Base-by-base conservation (phyloP, 2,329 filamentous ascomycete genomes). In the Ascomycota sp. region DNA sequence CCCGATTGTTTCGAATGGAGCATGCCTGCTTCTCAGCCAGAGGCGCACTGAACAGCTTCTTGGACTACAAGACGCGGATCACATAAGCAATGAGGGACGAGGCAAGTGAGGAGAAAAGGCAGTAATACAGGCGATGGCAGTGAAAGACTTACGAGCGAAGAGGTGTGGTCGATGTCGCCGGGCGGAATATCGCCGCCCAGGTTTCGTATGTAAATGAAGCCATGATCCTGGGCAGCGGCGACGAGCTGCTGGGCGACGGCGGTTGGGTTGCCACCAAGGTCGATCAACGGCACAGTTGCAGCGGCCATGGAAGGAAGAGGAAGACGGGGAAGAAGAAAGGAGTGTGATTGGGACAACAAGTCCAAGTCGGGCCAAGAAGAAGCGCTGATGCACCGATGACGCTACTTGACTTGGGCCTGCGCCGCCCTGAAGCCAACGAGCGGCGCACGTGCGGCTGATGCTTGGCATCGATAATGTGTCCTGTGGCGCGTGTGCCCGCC, bases 191-290 rank as follows among this genome's bases (percentile, higher is more conserved):
- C 71, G 9, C 63, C 61, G 30, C 73, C 76, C 16, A 71, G 65
- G 47, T 81, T 84, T 47, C 72, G 75, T 46, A 95, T 72, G 50
- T 89, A 95, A 39, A 93, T 69, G 53, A 95, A 95, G 39, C 86
- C 86, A 54, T 83, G 76, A 35, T 75, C 72, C 28, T 72, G 68
- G 2, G 83, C 84, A 1, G 86, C 86, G 39, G 77, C 67, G 30
- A 93, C 71, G 30, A 95, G 64, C 40, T 72, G 66, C 36, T 69
- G 69, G 34, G 77, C 76, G 13, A 72, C 56, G 31, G 58, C 52
- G n/a, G 50, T 49, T 37, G 66, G 57, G 41, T 76, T 60, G 6
- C 64, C 58, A 12, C 65, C 62, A 4, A 92, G 73, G 51, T 93
- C 77, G 44, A 95, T 81, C 34, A 93, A 60, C 16, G 86, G 83